These are phyloP conservation scores for Stephanodiscus minutulus DNA, from an alignment of 108 stramenopile genomes.

Conservation along the genomic window DNA sequence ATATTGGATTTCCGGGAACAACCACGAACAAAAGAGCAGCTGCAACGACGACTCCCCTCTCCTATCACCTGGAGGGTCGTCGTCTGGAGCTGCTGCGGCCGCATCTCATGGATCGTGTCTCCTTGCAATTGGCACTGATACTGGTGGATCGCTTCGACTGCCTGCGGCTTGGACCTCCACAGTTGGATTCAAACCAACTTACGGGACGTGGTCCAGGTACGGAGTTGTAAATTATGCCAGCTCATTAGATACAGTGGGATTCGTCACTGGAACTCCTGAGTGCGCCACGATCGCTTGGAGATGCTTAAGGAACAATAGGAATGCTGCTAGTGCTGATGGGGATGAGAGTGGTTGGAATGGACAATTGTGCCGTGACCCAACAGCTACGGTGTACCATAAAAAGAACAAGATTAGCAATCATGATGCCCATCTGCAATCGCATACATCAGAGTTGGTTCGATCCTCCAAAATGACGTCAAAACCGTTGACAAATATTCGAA, in stretches of 20 bases:
- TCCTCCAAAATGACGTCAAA: slow-evolving; percentile 4
- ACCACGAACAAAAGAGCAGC: background rate
- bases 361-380: slow-evolving; percentile 62
- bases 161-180: slow-evolving; percentile 95
- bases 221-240: slow-evolving; percentile 96
- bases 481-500: slow-evolving; percentile 55
- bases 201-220: slow-evolving; percentile 88
- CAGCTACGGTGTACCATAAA: slow-evolving; percentile 45
- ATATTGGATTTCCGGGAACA: slow-evolving; percentile 9
- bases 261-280: slow-evolving; percentile 67
- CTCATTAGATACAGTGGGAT: slow-evolving; percentile 92
- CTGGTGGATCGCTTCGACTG: slow-evolving; percentile 95
- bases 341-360: slow-evolving; percentile 11
- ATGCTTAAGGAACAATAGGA: slow-evolving; percentile 28
- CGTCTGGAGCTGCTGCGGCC: slow-evolving; percentile 90
- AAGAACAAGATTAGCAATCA: background rate
- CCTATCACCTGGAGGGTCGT: slow-evolving; percentile 86
- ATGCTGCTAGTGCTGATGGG: background rate
- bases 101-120: slow-evolving; percentile 87
- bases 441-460: background rate
- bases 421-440: background rate
- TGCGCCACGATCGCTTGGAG: slow-evolving; percentile 64
- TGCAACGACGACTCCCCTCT: slow-evolving; percentile 20
- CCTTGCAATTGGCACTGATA: slow-evolving; percentile 94
- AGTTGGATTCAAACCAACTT: slow-evolving; percentile 96